phyloP scores from a whole-genome alignment of 2,329 filamentous ascomycete genomes.

The Colletotrichum eleusines region DNA sequence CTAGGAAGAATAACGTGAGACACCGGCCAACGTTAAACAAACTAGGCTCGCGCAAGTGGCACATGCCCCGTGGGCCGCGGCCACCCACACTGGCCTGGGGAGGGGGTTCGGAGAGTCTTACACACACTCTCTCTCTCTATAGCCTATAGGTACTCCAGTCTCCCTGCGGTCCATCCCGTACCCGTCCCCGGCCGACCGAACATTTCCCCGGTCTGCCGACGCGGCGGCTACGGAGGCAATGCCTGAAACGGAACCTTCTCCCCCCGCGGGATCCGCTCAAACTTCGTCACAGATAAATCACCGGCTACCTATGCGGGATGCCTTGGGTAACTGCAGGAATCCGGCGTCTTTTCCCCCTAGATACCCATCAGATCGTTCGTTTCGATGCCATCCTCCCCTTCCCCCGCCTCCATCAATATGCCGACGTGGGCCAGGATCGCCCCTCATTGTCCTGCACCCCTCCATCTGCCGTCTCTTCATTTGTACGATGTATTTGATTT shows the following conservation, averaged over 20 bases:
- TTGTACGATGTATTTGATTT: neutral
- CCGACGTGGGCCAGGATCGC: conserved; percentile 1
- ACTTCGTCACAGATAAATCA: neutral
- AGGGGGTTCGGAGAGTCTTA: neutral
- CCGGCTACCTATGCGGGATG: conserved; percentile 19
- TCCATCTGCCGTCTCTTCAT: neutral
- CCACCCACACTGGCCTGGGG: neutral
- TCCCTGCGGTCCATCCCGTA: conserved; percentile 34
- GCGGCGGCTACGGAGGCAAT: conserved; percentile 17
- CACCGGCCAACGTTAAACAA: conserved; percentile 17
- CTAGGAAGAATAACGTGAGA: conserved; percentile 31
- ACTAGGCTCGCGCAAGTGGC: conserved; percentile 20
- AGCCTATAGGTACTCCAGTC: conserved; percentile 24
- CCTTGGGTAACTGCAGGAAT: conserved; percentile 1
- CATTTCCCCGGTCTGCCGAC: conserved; percentile 33
- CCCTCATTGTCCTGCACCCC: conserved; percentile 9
- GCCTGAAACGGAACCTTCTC: conserved; percentile 13
- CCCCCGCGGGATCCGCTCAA: conserved; percentile 29
- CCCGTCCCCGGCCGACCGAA: conserved; percentile 30
- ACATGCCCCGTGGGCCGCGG: conserved; percentile 10
- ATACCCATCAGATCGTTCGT: neutral
- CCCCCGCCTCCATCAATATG: neutral
- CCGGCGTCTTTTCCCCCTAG: neutral
- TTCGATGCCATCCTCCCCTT: conserved; percentile 1
- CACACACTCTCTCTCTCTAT: too few relatives aligned